Evolutionary conservation across 2,329 filamentous ascomycete genomes (phyloP), one percentile per base, ranked within the genome.

Genomic region (Exophiala aquamarina): DNA sequence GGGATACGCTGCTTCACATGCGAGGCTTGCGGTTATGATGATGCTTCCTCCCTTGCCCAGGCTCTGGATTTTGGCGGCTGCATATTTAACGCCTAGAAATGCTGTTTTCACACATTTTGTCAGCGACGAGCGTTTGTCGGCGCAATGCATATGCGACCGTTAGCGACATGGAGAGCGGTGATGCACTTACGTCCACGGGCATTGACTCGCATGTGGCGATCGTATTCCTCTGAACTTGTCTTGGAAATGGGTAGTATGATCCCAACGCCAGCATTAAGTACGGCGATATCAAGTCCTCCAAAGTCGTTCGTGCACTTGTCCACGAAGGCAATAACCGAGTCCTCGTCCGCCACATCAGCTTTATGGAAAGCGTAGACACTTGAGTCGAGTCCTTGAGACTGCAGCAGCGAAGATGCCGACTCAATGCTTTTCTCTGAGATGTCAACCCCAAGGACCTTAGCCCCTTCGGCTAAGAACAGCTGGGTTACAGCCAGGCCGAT

Each of bases 241-340:
- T 83, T 75, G 0, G 84, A 69, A 0, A 82, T 58, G 0, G 67
- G 54, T 53, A 78, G 78, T 4, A 82, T 74, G 49, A 81, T 76
- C 0, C 74, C 73, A 31, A 83, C 79, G 6, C 79, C 81, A 3
- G 49, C 49, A 23, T 52, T 52, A 18, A 47, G 39, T 13, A 52
- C 44, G 3, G 34, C 33, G 23, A 52, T 44, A 17, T 52, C 49
- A 14, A 52, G 19, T 17, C 44, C 33, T 29, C 46, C 46, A 8
- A 43, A 20, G 3, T 43, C 18, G 9, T 39, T 7, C 10, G 14
- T 11, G 14, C 39, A 43, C 18, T 43, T 49, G 3, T 49, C 46
- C 32, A 49, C 40, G 15, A 49, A 49, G 6, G 21, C 33, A 26
- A 49, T 49, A 39, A 49, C 46, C 19, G 46, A 14, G 5, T 18